A percentile compares a stretch with the other conserved stretches of the same genome.
Evolutionary conservation across 1,284 basidiomycete genomes (phyloP).

Genomic region (Filobasidium uniguttulatum): DNA sequence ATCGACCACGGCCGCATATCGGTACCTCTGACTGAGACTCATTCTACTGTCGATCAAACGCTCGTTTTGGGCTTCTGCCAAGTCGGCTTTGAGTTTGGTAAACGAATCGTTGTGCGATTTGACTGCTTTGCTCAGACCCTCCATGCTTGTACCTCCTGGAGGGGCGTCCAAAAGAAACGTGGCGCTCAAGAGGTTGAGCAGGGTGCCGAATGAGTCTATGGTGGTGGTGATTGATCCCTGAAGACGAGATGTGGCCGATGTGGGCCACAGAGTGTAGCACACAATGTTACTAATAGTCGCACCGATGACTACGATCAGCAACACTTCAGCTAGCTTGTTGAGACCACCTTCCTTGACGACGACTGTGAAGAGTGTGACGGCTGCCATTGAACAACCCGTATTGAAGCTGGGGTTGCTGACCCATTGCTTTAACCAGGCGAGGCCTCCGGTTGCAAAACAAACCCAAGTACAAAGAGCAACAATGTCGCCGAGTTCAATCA

Average conservation of each 20-base stretch:
- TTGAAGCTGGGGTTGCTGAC: constrained; percentile 82
- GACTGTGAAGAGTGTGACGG: constrained; percentile 71
- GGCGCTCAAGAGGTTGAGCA: constrained; percentile 62
- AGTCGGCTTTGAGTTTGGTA: constrained; percentile 65
- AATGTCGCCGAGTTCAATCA: constrained; percentile 33
- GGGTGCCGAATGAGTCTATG: constrained; percentile 70
- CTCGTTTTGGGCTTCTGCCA: constrained; percentile 73
- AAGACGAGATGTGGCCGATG: constrained; percentile 69
- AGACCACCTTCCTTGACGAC: constrained; percentile 82
- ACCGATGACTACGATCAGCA: constrained; percentile 65
- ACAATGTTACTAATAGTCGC: constrained; percentile 64
- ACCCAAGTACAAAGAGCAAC: constrained; percentile 59
- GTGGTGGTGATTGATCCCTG: constrained; percentile 69
- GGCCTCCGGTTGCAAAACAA: constrained; percentile 60
- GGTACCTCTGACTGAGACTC: constrained; percentile 40
- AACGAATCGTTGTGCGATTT: constrained; percentile 74
- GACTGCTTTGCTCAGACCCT: constrained; percentile 57
- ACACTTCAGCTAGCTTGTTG: constrained; percentile 55
- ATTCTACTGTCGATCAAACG: constrained; percentile 45
- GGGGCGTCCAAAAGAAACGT: constrained; percentile 62
- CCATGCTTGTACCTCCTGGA: constrained; percentile 40
- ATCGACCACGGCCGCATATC: constrained; percentile 71
- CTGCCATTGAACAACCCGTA: constrained; percentile 86
- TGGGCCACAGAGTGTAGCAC: constrained; percentile 67
- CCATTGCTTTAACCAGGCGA: constrained; percentile 67